Evolutionary conservation across 1,284 basidiomycete genomes (phyloP).

Genomic region (Moesziomyces antarcticus): DNA sequence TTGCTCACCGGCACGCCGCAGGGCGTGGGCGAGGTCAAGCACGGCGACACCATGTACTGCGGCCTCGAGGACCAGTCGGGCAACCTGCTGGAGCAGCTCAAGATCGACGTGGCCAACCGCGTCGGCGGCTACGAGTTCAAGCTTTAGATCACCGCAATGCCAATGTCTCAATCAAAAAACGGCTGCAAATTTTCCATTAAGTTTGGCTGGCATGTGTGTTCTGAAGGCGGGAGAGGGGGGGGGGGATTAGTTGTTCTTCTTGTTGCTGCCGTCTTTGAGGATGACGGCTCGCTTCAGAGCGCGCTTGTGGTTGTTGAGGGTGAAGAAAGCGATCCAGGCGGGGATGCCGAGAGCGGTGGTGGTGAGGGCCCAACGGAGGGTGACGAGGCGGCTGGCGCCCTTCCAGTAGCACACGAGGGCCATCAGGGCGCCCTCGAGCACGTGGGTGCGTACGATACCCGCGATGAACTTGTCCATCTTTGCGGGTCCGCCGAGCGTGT

Average conservation of each 20-base stretch:
- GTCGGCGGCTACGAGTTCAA: constrained; percentile 77
- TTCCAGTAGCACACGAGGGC: constrained; percentile 29
- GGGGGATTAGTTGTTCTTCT: constrained; percentile 7
- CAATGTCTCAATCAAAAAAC: too few species aligned
- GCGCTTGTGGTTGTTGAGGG: constrained; percentile 43
- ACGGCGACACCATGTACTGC: constrained; percentile 84
- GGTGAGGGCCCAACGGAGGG: constrained; percentile 39
- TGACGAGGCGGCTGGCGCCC: constrained; percentile 22
- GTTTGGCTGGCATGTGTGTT: too few species aligned
- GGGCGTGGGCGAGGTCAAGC: constrained; percentile 82
- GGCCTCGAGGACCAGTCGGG: constrained; percentile 75
- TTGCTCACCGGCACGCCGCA: constrained; percentile 73
- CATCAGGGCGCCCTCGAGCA: constrained; percentile 34
- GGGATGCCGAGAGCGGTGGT: constrained; percentile 47
- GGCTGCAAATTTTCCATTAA: too few species aligned
- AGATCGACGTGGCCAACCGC: constrained; percentile 77
- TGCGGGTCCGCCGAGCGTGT: constrained; percentile 29
- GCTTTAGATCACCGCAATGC: constrained; percentile 8
- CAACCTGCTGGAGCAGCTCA: constrained; percentile 75
- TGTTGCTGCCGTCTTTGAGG: constrained; percentile 28
- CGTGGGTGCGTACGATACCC: constrained; percentile 30
- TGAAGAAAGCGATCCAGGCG: constrained; percentile 45
- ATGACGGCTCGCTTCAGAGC: constrained; percentile 22
- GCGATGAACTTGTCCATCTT: constrained; percentile 36
- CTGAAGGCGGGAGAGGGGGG: too few species aligned